Conservation (phyloP, 1,284 basidiomycete species). For the Inonotus obliquus region DNA sequence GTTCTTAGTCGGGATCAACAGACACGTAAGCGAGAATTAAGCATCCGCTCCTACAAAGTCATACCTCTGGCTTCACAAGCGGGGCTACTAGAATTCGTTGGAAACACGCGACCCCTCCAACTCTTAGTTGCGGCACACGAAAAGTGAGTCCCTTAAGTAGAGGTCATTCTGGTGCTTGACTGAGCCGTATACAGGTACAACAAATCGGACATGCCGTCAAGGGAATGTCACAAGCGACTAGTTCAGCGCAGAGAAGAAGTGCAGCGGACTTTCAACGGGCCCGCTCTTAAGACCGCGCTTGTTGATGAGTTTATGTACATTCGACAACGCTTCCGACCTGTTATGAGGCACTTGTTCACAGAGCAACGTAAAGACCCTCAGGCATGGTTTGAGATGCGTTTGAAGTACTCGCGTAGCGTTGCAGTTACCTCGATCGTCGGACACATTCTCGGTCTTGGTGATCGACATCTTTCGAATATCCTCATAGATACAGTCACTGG, state of each 20-base stretch:
- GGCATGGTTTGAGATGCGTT: constrained; percentile 90
- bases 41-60: constrained; percentile 84
- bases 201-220: constrained; percentile 30
- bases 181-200: constrained; percentile 35
- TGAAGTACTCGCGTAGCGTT: constrained; percentile 88
- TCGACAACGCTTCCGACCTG: constrained; percentile 66
- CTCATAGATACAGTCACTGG: constrained; percentile 81
- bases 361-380: constrained; percentile 85
- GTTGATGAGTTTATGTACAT: constrained; percentile 49
- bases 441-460: constrained; percentile 88
- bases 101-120: constrained; percentile 68
- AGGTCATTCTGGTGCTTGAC: not conserved
- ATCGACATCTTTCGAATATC: constrained; percentile 92
- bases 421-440: constrained; percentile 95
- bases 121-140: constrained; percentile 65
- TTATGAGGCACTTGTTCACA: constrained; percentile 93
- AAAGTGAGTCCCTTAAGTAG: constrained; percentile 36
- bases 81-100: constrained; percentile 91
- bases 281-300: constrained; percentile 30
- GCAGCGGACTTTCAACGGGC: constrained; percentile 1
- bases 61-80: constrained; percentile 79
- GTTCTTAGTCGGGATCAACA: constrained; percentile 73
- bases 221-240: constrained; percentile 27
- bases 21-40: constrained; percentile 69
- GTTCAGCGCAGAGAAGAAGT: constrained; percentile 21